Base-by-base conservation (phyloP, 805 yeast species). In the Metschnikowia henanensis region DNA sequence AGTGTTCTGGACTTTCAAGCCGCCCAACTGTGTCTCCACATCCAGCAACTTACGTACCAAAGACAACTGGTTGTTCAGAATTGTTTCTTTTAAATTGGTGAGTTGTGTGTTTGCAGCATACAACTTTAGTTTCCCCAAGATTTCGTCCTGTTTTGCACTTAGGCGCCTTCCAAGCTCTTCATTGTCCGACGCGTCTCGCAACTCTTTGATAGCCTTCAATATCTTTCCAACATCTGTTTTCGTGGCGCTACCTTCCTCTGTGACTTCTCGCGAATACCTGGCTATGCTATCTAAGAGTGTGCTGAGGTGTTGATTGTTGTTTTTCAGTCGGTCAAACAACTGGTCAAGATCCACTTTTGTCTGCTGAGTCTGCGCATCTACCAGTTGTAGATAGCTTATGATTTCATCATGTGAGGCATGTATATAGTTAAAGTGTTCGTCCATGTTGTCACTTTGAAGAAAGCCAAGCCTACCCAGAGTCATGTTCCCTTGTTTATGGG, bases 251-350 rank as follows among this genome's bases (percentile, higher is more conserved):
- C 69, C 69, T 36, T 64, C 68, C 8, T 68, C 61, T 6, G 62
- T 55, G 4, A 68, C 69, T 31, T 66, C 70, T 17, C 57, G 52
- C 3, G 70, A 61, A 52, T 66, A 64, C n/a, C 55, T 50, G 9
- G 69, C 63, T 22, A 70, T 59, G 35, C 62, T 62, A 19, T 60
- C 57, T 12, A 70, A 58, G 31, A 70, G 55, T 46, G 59, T 61
- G 43, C 61, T 67, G 57, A 70, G 62, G 45, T 65, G 50, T 42
- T 60, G 64, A 48, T 70, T 68, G 48, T 70, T 70, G 49, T 65
- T 68, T 52, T 65, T 69, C 65, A 65, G 70, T 23, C 74, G 52
- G 31, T 67, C 72, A 19, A 57, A 58, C 35, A 70, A 57, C 46
- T 69, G 70, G 4, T 54, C 65, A 42, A 70, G 49, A 47, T 69